Base-by-base conservation (phyloP, 495 filamentous ascomycete species). In the Cudoniella acicularis region DNA sequence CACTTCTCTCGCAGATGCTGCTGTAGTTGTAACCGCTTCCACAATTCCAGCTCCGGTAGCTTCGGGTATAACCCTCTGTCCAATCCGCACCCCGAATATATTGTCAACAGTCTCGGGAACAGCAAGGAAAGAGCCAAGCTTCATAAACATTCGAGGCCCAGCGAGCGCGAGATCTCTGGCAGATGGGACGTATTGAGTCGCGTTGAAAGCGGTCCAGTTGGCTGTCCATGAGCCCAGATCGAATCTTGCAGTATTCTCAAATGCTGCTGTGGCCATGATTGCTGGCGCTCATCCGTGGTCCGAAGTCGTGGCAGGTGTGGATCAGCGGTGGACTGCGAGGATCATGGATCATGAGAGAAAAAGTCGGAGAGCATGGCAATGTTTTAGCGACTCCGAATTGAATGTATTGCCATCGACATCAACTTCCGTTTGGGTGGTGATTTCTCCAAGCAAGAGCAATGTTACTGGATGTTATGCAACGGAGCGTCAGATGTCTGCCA, bases 91-190 rank as follows among this genome's bases (percentile, higher is more conserved):
- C n/a, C 75, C 73, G 55, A 80, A 65, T 24, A 81, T 60, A 66
- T 73, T 78, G 62, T 89, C 87, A 48, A 88, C 70, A 54, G 82
- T 77, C 60, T 88, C 85, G 11, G 83, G 82, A 22, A 85, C 72
- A 13, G 80, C 76, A 49, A 82, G 76, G 61, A 80, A 76, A 11
- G 70, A 79, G 43, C 83, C 84, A 45, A 86, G 75, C 59, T 80
- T 81, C 70, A 80, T 83, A 13, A 86, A 74, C 69, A 90, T 83
- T 24, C 86, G 72, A 21, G 87, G 85, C 1, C 85, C 79, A 1
- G 78, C 83, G 60, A 79, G 72, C 45, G 87, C 72, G 6, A 88
- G 71, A 59, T 87, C 83, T 58, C 59, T 64, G 10, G 70, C 61
- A 8, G 66, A 75, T 3, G 73, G 70, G 18, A 65, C 57, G 57